These are phyloP conservation scores for Crithidia brevicula DNA, from an alignment of 208 protist species.

Conservation along the genomic window DNA sequence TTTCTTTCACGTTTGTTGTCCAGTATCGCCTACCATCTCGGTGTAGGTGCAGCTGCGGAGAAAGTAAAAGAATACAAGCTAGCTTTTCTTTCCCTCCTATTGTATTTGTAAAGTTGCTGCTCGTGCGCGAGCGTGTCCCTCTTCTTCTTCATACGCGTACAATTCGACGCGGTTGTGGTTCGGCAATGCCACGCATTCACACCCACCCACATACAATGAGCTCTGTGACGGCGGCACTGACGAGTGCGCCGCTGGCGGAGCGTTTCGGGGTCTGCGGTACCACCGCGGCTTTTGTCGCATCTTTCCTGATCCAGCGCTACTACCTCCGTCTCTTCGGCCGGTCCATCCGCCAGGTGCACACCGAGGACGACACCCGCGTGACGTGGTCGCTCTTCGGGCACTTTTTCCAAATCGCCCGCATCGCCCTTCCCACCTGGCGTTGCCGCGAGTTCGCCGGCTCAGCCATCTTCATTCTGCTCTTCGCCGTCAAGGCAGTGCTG, in stretches of 20 bases:
- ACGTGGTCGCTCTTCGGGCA: constrained; percentile 54
- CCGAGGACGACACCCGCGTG: constrained; percentile 66
- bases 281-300: constrained; percentile 29
- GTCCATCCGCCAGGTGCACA: constrained; percentile 45
- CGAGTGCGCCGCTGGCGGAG: constrained; percentile 9
- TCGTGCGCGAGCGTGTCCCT: too few relatives aligned
- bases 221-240: constrained; percentile 10
- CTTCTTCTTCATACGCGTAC: too few relatives aligned
- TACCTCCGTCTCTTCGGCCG: constrained; percentile 47
- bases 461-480: constrained; percentile 78
- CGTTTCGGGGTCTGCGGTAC: constrained; percentile 19
- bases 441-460: constrained; percentile 73
- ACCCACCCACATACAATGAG: neutral
- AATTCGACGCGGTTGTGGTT: too few relatives aligned
- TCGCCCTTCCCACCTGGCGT: constrained; percentile 75
- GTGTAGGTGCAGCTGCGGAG: too few relatives aligned
- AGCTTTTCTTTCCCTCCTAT: too few relatives aligned
- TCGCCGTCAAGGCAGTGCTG: constrained; percentile 78
- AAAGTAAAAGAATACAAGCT: too few relatives aligned
- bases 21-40: too few relatives aligned
- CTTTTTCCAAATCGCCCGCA: constrained; percentile 63
- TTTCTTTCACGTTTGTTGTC: constrained; percentile 16
- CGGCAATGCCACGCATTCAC: constrained; percentile 6
- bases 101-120: too few relatives aligned
- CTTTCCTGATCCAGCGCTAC: constrained; percentile 49